Percentiles rank a stretch among this genome's conserved stretches.
phyloP scores from a whole-genome alignment of 768 basidiomycete genomes.

The Boletus vermiculosoides region DNA sequence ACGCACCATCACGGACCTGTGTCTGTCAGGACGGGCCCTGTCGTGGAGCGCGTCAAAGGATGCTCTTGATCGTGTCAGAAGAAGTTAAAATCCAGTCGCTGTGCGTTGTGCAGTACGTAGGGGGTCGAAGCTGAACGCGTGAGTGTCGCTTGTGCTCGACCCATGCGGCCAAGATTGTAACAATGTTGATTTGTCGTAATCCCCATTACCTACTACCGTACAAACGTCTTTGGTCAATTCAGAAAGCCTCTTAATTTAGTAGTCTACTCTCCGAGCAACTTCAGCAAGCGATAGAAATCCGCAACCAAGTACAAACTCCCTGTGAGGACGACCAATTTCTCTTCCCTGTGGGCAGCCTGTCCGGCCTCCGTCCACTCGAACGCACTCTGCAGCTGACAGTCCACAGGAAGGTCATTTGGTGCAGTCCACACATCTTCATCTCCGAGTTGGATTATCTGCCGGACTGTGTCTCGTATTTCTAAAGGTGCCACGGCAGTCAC shows the following conservation, averaged over 20 bases:
- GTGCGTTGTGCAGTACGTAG: slow-evolving; percentile 4
- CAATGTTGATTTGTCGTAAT: not conserved
- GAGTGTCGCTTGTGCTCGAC: not conserved
- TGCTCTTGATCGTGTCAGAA: slow-evolving; percentile 14
- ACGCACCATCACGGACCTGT: slow-evolving; percentile 10
- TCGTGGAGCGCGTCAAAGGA: slow-evolving; percentile 9
- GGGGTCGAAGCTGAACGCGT: not conserved
- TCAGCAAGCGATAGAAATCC: slow-evolving; percentile 74
- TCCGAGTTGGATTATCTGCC: slow-evolving; percentile 37
- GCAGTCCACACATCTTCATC: slow-evolving; percentile 48
- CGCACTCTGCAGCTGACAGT: slow-evolving; percentile 44
- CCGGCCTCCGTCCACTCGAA: slow-evolving; percentile 43
- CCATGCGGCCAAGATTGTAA: not conserved
- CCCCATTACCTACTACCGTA: not conserved
- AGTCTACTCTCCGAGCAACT: slow-evolving; percentile 12
- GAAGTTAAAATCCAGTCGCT: not conserved
- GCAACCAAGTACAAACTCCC: slow-evolving; percentile 95
- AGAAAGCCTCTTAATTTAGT: not conserved
- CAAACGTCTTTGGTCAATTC: not conserved
- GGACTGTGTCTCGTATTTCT: slow-evolving; percentile 49
- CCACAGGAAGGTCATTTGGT: slow-evolving; percentile 32
- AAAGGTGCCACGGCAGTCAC: slow-evolving; percentile 59
- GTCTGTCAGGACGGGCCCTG: slow-evolving; percentile 10
- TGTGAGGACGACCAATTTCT: slow-evolving; percentile 66
- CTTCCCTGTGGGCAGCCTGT: slow-evolving; percentile 7